phyloP scores from a whole-genome alignment of 345 rosid genomes.

The Gossypium australe region DNA sequence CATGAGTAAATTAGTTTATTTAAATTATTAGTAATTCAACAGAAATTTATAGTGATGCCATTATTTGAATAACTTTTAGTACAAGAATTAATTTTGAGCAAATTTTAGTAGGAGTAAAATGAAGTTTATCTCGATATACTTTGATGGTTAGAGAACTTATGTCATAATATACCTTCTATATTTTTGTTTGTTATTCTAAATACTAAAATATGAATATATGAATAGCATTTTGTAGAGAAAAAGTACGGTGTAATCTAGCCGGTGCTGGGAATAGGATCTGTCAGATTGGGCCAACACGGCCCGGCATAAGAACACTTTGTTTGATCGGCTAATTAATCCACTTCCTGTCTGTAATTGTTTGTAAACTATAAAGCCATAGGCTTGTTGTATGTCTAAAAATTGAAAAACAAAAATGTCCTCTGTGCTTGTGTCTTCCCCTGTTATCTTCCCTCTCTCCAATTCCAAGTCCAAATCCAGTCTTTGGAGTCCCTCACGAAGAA shows the following conservation, averaged over 20 bases:
- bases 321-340: not conserved
- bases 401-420: slow-evolving; percentile 23
- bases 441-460: slow-evolving; percentile 18
- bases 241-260: not conserved
- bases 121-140: too few relatives aligned
- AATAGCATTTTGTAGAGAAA: too few relatives aligned
- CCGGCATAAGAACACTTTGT: not conserved
- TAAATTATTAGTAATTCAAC: too few relatives aligned
- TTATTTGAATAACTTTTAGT: too few relatives aligned
- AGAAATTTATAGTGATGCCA: too few relatives aligned
- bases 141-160: too few relatives aligned
- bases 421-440: slow-evolving; percentile 8
- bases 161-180: too few relatives aligned
- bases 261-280: not conserved
- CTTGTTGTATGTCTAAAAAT: not conserved
- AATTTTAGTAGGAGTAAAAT: too few relatives aligned
- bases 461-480: slow-evolving; percentile 16
- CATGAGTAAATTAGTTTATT: too few relatives aligned
- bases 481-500: slow-evolving; percentile 9
- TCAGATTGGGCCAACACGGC: not conserved
- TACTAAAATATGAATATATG: not conserved
- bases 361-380: not conserved
- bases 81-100: too few relatives aligned
- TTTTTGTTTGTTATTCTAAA: too few relatives aligned
- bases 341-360: not conserved